Evolutionary conservation across 2,329 filamentous ascomycete genomes (phyloP).

Genomic region (Penicillium sclerotiorum): DNA sequence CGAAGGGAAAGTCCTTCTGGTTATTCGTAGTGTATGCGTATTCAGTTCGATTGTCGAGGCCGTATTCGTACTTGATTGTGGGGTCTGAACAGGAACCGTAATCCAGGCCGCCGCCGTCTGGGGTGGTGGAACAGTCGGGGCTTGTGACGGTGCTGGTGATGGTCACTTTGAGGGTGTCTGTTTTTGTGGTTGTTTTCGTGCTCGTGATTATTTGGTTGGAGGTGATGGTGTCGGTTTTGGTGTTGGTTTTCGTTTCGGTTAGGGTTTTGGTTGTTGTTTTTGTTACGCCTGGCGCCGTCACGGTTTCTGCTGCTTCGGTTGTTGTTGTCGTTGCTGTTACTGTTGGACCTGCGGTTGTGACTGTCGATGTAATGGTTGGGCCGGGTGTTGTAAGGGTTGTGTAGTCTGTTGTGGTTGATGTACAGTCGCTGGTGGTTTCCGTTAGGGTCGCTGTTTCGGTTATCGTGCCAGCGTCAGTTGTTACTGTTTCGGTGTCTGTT

Average conservation of each 20-base stretch:
- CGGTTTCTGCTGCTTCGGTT: neutral
- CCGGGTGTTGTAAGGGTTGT: no score
- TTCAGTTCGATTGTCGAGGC: conserved; percentile 8
- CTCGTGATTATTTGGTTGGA: neutral
- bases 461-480: no score
- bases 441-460: neutral
- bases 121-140: neutral
- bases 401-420: conserved; percentile 2
- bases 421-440: conserved; percentile 5
- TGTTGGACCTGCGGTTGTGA: neutral
- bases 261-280: neutral
- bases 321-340: neutral
- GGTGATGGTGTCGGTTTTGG: conserved; percentile 7
- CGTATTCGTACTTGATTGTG: conserved; percentile 16
- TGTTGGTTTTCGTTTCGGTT: neutral
- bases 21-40: conserved; percentile 16
- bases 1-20: conserved; percentile 17
- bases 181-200: neutral
- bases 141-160: neutral
- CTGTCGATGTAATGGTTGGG: neutral
- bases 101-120: neutral
- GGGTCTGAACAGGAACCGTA: conserved; percentile 8
- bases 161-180: neutral
- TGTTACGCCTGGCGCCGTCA: neutral
- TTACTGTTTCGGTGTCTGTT: neutral